phyloP scores from a whole-genome alignment of 805 yeast species.

The Pachysolen tannophilus region DNA sequence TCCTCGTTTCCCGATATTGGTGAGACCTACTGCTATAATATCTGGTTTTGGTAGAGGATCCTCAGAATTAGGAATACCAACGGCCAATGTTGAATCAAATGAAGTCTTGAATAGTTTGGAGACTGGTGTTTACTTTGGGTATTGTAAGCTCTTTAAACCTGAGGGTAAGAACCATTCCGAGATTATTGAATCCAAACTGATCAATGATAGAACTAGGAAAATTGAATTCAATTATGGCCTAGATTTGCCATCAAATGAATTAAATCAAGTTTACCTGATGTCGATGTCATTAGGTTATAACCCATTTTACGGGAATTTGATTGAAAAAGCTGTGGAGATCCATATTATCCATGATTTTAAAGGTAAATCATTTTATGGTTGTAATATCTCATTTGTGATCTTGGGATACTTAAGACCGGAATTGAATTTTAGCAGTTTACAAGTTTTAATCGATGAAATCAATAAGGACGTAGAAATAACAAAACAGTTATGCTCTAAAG shows the following conservation, averaged over 20 bases:
- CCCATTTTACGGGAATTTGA: slow-evolving; percentile 76
- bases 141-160: slow-evolving; percentile 17
- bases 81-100: slow-evolving; percentile 77
- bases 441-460: slow-evolving; percentile 81
- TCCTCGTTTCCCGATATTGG: slow-evolving; percentile 41
- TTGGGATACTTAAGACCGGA: slow-evolving; percentile 92
- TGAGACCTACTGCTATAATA: slow-evolving; percentile 38
- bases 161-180: slow-evolving; percentile 12
- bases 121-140: slow-evolving; percentile 92
- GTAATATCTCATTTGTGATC: slow-evolving; percentile 55
- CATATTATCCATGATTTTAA: slow-evolving; percentile 74
- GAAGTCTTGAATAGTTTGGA: slow-evolving; percentile 36
- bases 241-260: slow-evolving; percentile 27
- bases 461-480: slow-evolving; percentile 73
- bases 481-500: slow-evolving; percentile 32
- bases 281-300: slow-evolving; percentile 96
- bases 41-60: slow-evolving; percentile 97
- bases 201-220: slow-evolving; percentile 11
- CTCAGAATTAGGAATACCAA: slow-evolving; percentile 87
- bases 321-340: slow-evolving; percentile 71
- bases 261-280: slow-evolving; percentile 60
- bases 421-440: slow-evolving; percentile 69
- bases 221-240: slow-evolving; percentile 60
- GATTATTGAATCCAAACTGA: slow-evolving; percentile 14
- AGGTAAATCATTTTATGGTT: slow-evolving; percentile 77